A percentile compares a stretch with the other conserved stretches of the same genome.
Evolutionary conservation across 768 basidiomycete species (phyloP).

Genomic region (Lactarius akahatsu): DNA sequence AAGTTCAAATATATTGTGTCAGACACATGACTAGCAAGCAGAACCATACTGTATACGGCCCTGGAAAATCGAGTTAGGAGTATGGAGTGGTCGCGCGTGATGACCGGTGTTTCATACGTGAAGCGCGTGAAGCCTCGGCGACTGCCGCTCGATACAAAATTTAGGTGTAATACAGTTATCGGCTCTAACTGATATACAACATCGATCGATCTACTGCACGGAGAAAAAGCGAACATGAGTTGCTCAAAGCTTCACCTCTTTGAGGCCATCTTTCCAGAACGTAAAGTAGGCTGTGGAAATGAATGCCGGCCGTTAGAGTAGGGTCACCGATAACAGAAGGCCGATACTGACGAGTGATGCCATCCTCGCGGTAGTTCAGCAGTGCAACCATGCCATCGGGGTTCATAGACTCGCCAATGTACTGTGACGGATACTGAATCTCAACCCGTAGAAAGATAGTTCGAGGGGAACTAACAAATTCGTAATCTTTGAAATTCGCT

Average conservation of each 20-base stretch:
- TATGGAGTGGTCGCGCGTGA: not conserved
- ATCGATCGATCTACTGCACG: slow-evolving; percentile 21
- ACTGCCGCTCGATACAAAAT: not conserved
- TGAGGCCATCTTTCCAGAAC: slow-evolving; percentile 95
- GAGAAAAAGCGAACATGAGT: slow-evolving; percentile 24
- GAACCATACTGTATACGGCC: not conserved
- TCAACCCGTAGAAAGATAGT: slow-evolving; percentile 12
- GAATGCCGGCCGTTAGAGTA: slow-evolving; percentile 20
- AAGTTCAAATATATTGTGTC: not conserved
- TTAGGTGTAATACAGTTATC: slow-evolving; percentile 3
- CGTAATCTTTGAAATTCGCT: slow-evolving; percentile 87
- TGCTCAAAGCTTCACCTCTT: slow-evolving; percentile 67
- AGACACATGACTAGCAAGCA: not conserved
- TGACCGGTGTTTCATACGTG: not conserved
- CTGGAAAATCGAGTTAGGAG: not conserved
- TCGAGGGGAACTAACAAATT: slow-evolving; percentile 64
- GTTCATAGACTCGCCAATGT: slow-evolving; percentile 72
- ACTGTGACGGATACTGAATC: slow-evolving; percentile 42
- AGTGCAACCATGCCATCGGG: slow-evolving; percentile 93
- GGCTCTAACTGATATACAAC: slow-evolving; percentile 21
- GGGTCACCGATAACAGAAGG: not conserved
- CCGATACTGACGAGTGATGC: slow-evolving; percentile 66
- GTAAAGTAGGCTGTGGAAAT: slow-evolving; percentile 82
- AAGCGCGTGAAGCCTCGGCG: not conserved
- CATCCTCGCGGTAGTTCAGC: slow-evolving; percentile 91